A percentile compares a stretch with the other conserved stretches of the same genome.
These are phyloP conservation scores for Trypanosoma scelopori DNA, from an alignment of 208 protist species.

Conservation along the genomic window DNA sequence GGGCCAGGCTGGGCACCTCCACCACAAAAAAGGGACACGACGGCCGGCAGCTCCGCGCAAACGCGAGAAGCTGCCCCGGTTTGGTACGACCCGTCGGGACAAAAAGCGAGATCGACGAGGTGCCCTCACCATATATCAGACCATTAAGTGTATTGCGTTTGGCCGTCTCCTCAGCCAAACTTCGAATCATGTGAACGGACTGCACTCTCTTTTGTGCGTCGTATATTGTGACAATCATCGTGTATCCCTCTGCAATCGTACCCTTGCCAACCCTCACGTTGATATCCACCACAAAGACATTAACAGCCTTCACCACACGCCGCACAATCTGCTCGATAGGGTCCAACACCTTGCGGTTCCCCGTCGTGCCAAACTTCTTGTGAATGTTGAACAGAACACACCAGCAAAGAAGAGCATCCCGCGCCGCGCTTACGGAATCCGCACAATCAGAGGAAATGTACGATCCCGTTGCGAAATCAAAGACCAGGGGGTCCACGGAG, in stretches of 20 bases:
- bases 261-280: conserved; percentile 86
- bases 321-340: conserved; percentile 88
- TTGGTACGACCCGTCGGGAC: conserved; percentile 77
- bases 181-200: conserved; percentile 88
- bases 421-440: conserved; percentile 34
- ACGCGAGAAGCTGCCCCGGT: conserved; percentile 78
- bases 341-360: conserved; percentile 80
- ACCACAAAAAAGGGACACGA: conserved; percentile 90
- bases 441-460: conserved; percentile 35
- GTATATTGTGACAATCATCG: conserved; percentile 91
- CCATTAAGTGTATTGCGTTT: conserved; percentile 86
- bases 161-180: conserved; percentile 73
- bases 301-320: conserved; percentile 88
- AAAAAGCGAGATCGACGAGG: conserved; percentile 88
- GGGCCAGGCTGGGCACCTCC: conserved; percentile 73
- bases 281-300: conserved; percentile 90
- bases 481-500: conserved; percentile 46
- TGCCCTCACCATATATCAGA: conserved; percentile 88
- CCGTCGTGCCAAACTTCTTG: conserved; percentile 82
- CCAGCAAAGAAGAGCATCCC: conserved; percentile 71
- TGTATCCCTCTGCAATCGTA: conserved; percentile 86
- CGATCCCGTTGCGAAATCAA: conserved; percentile 48
- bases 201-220: conserved; percentile 80
- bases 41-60: conserved; percentile 86
- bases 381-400: conserved; percentile 82